phyloP scores from a whole-genome alignment of 306 rosid genomes.

The Astragalus glycyphyllos region DNA sequence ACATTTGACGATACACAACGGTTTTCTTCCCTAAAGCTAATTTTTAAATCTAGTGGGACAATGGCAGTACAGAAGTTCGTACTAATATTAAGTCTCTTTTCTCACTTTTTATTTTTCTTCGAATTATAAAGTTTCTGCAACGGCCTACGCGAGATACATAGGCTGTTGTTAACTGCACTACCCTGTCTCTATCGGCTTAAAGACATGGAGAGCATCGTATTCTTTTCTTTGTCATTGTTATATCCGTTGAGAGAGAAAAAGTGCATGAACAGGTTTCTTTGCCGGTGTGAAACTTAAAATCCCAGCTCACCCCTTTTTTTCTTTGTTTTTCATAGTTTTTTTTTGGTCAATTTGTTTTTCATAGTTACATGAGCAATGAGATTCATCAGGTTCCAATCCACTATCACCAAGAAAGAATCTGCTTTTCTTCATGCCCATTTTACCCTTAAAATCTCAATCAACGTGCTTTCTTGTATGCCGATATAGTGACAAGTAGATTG shows the following conservation, averaged over 20 bases:
- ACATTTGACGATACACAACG: constrained; percentile 27
- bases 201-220: constrained; percentile 11
- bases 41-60: neutral
- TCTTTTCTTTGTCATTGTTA: constrained; percentile 43
- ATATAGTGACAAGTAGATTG: too few relatives aligned
- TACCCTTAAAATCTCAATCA: neutral
- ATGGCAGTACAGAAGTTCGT: constrained; percentile 13
- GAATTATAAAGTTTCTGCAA: constrained; percentile 2
- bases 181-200: neutral
- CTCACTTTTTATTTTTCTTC: constrained; percentile 1
- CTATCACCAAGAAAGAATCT: neutral
- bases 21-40: constrained; percentile 35
- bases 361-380: constrained; percentile 18
- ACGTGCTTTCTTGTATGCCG: too few relatives aligned
- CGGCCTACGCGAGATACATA: neutral
- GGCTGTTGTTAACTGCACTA: constrained; percentile 3
- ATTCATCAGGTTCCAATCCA: constrained; percentile 11
- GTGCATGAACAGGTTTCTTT: neutral
- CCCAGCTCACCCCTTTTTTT: neutral
- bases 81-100: neutral
- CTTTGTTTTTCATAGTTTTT: too few relatives aligned
- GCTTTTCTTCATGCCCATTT: neutral
- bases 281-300: neutral
- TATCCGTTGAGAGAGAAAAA: constrained; percentile 38
- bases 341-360: too few relatives aligned